Base-by-base conservation (phyloP, 768 basidiomycete species). In the Russula brevipes region DNA sequence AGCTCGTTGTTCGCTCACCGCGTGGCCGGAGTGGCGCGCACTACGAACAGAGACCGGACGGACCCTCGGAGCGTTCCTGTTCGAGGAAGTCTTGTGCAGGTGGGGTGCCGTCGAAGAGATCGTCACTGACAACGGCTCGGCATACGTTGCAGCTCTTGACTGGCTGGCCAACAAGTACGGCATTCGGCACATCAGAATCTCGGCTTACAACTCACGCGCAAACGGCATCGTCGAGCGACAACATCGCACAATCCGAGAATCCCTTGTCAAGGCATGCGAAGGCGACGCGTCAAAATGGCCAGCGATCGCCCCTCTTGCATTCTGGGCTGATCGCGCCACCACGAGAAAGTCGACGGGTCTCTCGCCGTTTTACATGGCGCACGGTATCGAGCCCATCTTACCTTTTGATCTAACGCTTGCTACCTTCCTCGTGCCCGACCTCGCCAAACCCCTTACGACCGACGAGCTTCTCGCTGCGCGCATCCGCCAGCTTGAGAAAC, bases 271-370 rank as follows among this genome's bases (percentile, higher is more conserved):
- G 49, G 72, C 75, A 0, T 67, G 70, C 7, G 69, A 72, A 3
- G 73, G 75, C 1, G 71, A 77, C 30, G 53, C 69, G 31, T 51
- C 66, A 0, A 71, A 73, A 45, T 81, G 80, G 79, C 67, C 69
- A 0, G 11, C 24, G 0, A 57, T 72, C 0, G 69, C 62, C 0
- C 63, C 69, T 6, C 67, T 65, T 1, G 66, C 74, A 0, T 71
- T 80, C 17, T 79, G 77, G 77, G 70, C 79, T 0, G 76, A 81
- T 5, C 59, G 72, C 0, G 68, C 78, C 0, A 77, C 77, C 0
- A 61, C 70, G 0, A 63, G 71, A 0, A 64, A 70, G 7, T 38
- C 66, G 0, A 75, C 71, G 1, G 70, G 71, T 71, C 17, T 9
- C 10, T 24, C 46, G 2, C 46, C 46, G 3, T 47, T 47, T 10